Conservation (phyloP, 306 rosid genomes). For the Arachis hypogaea region DNA sequence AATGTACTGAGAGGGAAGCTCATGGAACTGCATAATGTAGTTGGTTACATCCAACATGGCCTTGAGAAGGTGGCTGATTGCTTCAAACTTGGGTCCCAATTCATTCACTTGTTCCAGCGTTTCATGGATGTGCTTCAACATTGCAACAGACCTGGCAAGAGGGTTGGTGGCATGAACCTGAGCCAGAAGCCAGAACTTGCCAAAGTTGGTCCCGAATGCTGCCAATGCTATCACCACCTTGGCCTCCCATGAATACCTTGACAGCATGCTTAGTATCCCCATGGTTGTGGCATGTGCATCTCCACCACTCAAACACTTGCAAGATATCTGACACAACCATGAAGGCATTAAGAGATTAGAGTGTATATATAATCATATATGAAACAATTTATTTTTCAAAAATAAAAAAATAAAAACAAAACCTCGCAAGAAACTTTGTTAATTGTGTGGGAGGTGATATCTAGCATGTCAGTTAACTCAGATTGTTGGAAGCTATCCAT, state of each 20-base stretch:
- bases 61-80: constrained; percentile 47
- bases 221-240: constrained; percentile 66
- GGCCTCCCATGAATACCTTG: constrained; percentile 71
- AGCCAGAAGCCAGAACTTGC: constrained; percentile 61
- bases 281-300: constrained; percentile 64
- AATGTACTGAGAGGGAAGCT: constrained; percentile 52
- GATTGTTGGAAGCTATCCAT: constrained; percentile 45
- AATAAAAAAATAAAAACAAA: not conserved
- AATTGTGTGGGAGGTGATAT: constrained; percentile 46
- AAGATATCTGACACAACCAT: constrained; percentile 51
- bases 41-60: constrained; percentile 57
- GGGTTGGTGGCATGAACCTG: constrained; percentile 49
- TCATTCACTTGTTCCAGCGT: constrained; percentile 41
- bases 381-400: too few species aligned
- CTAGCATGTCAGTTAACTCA: constrained; percentile 42
- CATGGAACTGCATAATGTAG: constrained; percentile 56
- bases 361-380: too few species aligned
- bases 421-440: constrained; percentile 69
- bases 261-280: constrained; percentile 49
- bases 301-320: constrained; percentile 53
- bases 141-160: constrained; percentile 60
- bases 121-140: constrained; percentile 58
- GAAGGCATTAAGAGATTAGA: not conserved
- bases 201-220: constrained; percentile 62
- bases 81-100: constrained; percentile 53